Evolutionary conservation across 2,329 filamentous ascomycete species (phyloP).

Genomic region (Exophiala bonariae): DNA sequence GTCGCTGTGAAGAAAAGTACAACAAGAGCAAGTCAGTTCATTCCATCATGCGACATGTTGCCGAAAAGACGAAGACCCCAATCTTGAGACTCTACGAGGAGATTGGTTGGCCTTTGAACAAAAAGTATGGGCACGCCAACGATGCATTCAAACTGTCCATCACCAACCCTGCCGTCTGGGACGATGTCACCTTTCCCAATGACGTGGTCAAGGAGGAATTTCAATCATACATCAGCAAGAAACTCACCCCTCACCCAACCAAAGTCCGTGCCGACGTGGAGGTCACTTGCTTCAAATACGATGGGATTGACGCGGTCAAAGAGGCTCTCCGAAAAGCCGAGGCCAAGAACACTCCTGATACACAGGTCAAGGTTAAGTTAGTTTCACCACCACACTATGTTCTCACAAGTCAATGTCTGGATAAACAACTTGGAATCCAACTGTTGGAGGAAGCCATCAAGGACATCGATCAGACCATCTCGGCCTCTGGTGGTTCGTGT

Average conservation of each 20-base stretch:
- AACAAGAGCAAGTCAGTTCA: slow-evolving; percentile 99
- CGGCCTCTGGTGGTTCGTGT: slow-evolving; percentile 73
- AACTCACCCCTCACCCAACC: slow-evolving; percentile 94
- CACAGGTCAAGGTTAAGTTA: slow-evolving; percentile 95
- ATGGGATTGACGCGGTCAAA: slow-evolving; percentile 98
- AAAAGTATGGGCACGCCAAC: slow-evolving; percentile 93
- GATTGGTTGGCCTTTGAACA: slow-evolving; percentile 96
- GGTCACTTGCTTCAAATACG: slow-evolving; percentile 92
- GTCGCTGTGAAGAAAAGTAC: slow-evolving; percentile 98
- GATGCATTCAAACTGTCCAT: slow-evolving; percentile 99
- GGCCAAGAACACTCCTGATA: slow-evolving; percentile 86
- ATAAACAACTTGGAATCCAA: slow-evolving; percentile 84
- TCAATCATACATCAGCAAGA: slow-evolving; percentile 93
- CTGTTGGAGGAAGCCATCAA: slow-evolving; percentile 86
- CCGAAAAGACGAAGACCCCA: slow-evolving; percentile 92
- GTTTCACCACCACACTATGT: slow-evolving; percentile 98
- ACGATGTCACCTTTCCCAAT: slow-evolving; percentile 85
- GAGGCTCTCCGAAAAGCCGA: slow-evolving; percentile 86
- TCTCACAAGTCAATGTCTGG: slow-evolving; percentile 89
- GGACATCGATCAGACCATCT: slow-evolving; percentile 80
- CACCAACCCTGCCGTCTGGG: slow-evolving; percentile 96
- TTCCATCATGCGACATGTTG: slow-evolving; percentile 97
- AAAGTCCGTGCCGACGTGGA: slow-evolving; percentile 98
- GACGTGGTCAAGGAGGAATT: slow-evolving; percentile 84
- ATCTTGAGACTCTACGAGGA: slow-evolving; percentile 92